A percentile compares a stretch with the other conserved stretches of the same genome.
These are phyloP conservation scores for Stephania cephalantha DNA, from an alignment of 164 flowering plant species.

Conservation along the genomic window DNA sequence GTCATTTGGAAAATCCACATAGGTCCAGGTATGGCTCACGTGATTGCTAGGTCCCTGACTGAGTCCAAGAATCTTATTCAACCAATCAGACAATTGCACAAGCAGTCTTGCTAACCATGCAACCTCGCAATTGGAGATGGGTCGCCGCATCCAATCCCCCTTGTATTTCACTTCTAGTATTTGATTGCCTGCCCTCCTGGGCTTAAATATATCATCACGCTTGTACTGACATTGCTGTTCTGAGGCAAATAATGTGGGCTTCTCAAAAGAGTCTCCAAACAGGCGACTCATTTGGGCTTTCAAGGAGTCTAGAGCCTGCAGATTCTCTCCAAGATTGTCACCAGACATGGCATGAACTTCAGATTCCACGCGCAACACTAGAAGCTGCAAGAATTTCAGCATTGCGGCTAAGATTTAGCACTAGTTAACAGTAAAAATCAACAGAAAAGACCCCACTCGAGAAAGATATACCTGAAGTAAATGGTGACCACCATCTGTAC, in stretches of 20 bases:
- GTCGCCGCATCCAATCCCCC: conserved; percentile 91
- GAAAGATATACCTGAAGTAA: conserved; percentile 59
- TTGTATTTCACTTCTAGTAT: conserved; percentile 45
- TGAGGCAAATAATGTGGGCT: conserved; percentile 19
- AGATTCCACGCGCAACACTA: conserved; percentile 73
- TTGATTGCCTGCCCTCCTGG: conserved; percentile 47
- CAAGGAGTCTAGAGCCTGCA: conserved; percentile 45
- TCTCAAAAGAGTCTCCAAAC: conserved; percentile 38
- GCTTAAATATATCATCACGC: conserved; percentile 66
- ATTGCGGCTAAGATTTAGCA: background rate
- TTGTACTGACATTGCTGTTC: conserved; percentile 22
- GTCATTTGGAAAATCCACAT: conserved; percentile 36
- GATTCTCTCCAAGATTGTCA: conserved; percentile 36
- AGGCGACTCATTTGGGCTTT: conserved; percentile 41
- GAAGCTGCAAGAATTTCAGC: conserved; percentile 40
- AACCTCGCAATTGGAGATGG: conserved; percentile 64
- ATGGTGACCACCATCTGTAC: conserved; percentile 83
- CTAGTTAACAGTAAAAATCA: background rate
- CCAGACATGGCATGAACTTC: conserved; percentile 59
- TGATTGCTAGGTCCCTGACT: conserved; percentile 21
- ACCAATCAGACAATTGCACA: conserved; percentile 47
- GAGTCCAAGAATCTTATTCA: conserved; percentile 59
- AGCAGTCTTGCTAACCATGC: conserved; percentile 81
- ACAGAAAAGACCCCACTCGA: background rate
- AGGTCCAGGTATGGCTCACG: conserved; percentile 22